These are phyloP conservation scores for Xylaria cubensis DNA, from an alignment of 495 filamentous ascomycete genomes.

Conservation along the genomic window DNA sequence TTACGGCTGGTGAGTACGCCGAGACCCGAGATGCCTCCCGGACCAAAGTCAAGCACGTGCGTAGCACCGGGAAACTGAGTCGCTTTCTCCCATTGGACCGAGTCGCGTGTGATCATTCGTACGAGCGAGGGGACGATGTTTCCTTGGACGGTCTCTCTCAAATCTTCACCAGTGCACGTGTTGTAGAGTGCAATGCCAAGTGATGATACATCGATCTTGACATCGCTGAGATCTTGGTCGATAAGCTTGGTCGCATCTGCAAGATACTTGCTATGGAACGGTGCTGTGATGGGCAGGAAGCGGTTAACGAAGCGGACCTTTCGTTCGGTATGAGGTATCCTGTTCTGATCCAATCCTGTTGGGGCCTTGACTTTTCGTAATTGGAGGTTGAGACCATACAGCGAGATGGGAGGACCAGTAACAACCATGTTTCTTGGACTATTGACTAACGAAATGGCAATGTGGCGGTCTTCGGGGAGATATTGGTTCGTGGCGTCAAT, in stretches of 20 bases:
- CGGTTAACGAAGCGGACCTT: conserved; percentile 97
- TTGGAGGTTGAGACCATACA: conserved; percentile 94
- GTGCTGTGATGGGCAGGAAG: conserved; percentile 95
- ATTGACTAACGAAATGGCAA: conserved; percentile 94
- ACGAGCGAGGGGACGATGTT: conserved; percentile 81
- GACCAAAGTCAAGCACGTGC: conserved; percentile 95
- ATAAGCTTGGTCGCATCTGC: conserved; percentile 78
- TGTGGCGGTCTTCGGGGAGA: conserved; percentile 88
- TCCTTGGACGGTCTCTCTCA: conserved; percentile 66
- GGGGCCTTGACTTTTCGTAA: conserved; percentile 96
- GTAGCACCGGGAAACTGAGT: conserved; percentile 88
- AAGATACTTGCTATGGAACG: conserved; percentile 96
- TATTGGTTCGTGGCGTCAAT: conserved; percentile 96
- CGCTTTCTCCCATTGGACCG: conserved; percentile 93
- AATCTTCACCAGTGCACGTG: conserved; percentile 83
- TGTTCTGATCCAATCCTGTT: conserved; percentile 93
- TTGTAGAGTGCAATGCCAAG: conserved; percentile 85
- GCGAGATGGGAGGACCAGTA: conserved; percentile 90
- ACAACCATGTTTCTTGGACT: conserved; percentile 97
- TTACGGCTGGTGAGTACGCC: conserved; percentile 97
- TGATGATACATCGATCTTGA: conserved; percentile 70
- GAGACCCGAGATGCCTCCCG: conserved; percentile 93
- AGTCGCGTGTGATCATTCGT: conserved; percentile 90
- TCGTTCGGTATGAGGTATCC: conserved; percentile 90
- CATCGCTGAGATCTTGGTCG: conserved; percentile 82